Percentiles rank a stretch among this genome's conserved stretches.
Evolutionary conservation across 441 rosid species (phyloP).

Genomic region (Gossypium davidsonii): DNA sequence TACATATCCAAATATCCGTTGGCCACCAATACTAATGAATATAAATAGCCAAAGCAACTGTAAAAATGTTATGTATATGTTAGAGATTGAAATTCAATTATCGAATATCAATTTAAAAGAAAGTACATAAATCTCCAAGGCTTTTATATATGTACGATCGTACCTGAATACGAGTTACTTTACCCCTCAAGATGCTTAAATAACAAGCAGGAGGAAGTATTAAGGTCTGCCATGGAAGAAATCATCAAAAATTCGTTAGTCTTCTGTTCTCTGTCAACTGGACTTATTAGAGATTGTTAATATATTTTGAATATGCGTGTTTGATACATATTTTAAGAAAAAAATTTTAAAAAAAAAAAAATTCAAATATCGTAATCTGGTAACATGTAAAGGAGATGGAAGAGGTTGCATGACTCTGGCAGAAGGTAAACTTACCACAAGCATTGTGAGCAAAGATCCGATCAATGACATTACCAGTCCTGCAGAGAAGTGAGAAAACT

Average conservation of each 20-base stretch:
- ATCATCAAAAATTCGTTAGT: not conserved
- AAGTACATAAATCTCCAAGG: too few species aligned
- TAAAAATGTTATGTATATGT: too few species aligned
- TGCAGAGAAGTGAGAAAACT: conserved; percentile 19
- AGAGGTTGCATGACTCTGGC: not conserved
- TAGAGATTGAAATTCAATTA: too few species aligned
- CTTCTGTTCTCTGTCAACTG: conserved; percentile 18
- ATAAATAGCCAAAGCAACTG: too few species aligned
- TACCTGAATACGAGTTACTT: conserved; percentile 55
- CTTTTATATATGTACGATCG: not conserved
- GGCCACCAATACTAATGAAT: too few species aligned
- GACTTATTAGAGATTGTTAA: too few species aligned
- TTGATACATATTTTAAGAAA: not conserved
- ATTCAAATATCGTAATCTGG: not conserved
- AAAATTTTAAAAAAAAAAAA: too few species aligned
- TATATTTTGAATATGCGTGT: not conserved
- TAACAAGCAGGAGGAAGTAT: conserved; percentile 64
- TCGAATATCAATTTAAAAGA: too few species aligned
- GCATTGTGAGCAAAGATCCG: conserved; percentile 92
- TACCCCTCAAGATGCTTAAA: conserved; percentile 59
- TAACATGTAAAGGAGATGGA: conserved; percentile 25
- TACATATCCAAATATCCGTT: too few species aligned
- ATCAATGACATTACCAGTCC: conserved; percentile 88
- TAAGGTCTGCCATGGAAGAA: not conserved
- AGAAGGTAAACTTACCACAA: conserved; percentile 54